Conservation (phyloP, 257 asterid species). For the Jaltomata sinuosa region DNA sequence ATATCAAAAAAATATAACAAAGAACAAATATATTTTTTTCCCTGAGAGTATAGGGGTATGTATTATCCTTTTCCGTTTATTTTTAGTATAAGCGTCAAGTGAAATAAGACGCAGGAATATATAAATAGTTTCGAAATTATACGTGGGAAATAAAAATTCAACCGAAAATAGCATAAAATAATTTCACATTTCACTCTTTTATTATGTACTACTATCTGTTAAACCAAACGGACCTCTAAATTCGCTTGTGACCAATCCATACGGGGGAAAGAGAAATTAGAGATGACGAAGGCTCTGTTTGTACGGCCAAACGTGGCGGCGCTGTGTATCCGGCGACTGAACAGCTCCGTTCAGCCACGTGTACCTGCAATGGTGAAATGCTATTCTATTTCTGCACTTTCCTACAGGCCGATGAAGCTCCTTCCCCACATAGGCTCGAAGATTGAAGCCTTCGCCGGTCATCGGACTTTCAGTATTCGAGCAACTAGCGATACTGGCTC, state of each 20-base stretch:
- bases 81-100: too few species aligned
- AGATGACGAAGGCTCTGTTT: constrained; percentile 37
- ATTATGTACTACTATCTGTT: background rate
- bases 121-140: too few species aligned
- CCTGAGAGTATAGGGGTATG: too few species aligned
- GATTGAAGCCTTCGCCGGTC: background rate
- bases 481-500: constrained; percentile 42
- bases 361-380: constrained; percentile 7
- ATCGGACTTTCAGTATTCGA: constrained; percentile 42
- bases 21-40: too few species aligned
- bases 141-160: too few species aligned
- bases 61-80: too few species aligned
- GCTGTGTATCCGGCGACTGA: constrained; percentile 19
- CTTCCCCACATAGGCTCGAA: background rate
- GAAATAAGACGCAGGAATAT: too few species aligned
- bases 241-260: background rate
- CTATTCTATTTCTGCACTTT: background rate
- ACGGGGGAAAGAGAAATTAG: background rate
- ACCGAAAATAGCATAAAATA: too few species aligned
- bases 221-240: background rate
- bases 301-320: constrained; percentile 46
- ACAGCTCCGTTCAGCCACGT: constrained; percentile 20
- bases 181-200: background rate
- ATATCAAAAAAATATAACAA: too few species aligned
- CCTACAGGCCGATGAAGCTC: constrained; percentile 11